Conservation (phyloP, 306 rosid species). For the Cicer pinnatifidum region DNA sequence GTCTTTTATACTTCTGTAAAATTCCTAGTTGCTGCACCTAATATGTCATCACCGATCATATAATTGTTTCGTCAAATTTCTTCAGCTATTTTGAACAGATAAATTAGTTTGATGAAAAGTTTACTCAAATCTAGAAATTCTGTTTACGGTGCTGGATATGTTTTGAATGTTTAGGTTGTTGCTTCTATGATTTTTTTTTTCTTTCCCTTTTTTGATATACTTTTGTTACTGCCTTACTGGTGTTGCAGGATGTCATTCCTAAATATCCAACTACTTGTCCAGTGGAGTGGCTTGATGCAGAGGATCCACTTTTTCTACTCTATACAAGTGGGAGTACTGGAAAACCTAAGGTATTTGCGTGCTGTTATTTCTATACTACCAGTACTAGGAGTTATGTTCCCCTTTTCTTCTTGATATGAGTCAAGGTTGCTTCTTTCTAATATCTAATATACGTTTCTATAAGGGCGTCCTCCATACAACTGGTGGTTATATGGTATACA, state of each 20-base stretch:
- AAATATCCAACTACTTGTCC: slow-evolving; percentile 73
- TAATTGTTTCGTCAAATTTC: slow-evolving; percentile 20
- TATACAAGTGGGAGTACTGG: slow-evolving; percentile 99
- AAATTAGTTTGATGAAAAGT: slow-evolving; percentile 28
- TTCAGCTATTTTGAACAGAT: slow-evolving; percentile 28
- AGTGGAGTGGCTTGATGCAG: slow-evolving; percentile 99
- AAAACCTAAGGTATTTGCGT: slow-evolving; percentile 79
- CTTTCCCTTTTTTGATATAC: slow-evolving; percentile 3
- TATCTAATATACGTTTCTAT: slow-evolving; percentile 35
- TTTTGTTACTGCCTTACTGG: slow-evolving; percentile 24
- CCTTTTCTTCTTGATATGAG: slow-evolving; percentile 35
- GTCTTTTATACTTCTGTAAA: slow-evolving; percentile 16
- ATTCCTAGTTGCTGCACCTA: slow-evolving; percentile 28
- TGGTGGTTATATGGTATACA: slow-evolving; percentile 96
- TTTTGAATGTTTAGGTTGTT: slow-evolving; percentile 39
- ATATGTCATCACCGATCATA: background rate
- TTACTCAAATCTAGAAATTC: slow-evolving; percentile 25
- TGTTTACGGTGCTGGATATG: slow-evolving; percentile 20
- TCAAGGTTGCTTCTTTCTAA: slow-evolving; percentile 32
- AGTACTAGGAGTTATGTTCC: background rate
- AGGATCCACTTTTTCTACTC: slow-evolving; percentile 93
- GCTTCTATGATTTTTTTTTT: background rate
- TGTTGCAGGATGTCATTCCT: slow-evolving; percentile 78
- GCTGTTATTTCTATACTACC: slow-evolving; percentile 30
- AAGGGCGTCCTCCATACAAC: slow-evolving; percentile 97